These are phyloP conservation scores for Cyclotella baltica DNA, from an alignment of 108 stramenopile genomes.

Conservation along the genomic window DNA sequence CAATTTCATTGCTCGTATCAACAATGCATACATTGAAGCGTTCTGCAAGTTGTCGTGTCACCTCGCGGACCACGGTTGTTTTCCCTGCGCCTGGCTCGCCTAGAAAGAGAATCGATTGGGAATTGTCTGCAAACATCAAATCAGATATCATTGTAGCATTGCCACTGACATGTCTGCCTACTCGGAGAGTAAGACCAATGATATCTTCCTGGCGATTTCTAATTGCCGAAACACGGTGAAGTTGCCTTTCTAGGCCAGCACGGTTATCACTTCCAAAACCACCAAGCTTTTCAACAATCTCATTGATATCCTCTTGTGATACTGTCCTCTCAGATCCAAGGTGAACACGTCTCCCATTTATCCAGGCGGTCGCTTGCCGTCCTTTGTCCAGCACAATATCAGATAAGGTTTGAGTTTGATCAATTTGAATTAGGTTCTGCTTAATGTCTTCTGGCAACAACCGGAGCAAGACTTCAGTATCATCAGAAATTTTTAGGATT, in stretches of 20 bases:
- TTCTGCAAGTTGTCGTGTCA: slow-evolving; percentile 35
- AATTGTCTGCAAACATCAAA: slow-evolving; percentile 41
- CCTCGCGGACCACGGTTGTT: neutral
- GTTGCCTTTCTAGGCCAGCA: neutral
- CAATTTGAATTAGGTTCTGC: neutral
- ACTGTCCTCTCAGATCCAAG: neutral
- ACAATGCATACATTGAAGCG: slow-evolving; percentile 56
- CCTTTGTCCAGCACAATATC: neutral
- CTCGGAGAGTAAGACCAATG: slow-evolving; percentile 58
- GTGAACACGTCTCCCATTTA: neutral
- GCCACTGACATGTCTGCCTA: slow-evolving; percentile 58
- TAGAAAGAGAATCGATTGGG: neutral
- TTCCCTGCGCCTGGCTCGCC: slow-evolving; percentile 1
- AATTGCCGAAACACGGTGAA: slow-evolving; percentile 1
- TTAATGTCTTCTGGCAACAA: too few relatives aligned
- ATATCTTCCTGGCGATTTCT: slow-evolving; percentile 20
- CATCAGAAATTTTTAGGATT: too few relatives aligned
- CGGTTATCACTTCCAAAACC: neutral
- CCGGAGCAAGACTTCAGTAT: too few relatives aligned
- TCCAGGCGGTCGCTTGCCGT: neutral
- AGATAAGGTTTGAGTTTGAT: neutral
- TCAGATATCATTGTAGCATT: slow-evolving; percentile 58
- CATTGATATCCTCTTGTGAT: neutral
- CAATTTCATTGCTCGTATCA: slow-evolving; percentile 77
- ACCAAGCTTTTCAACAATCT: neutral